A percentile compares a stretch with the other conserved stretches of the same genome.
These are phyloP conservation scores for Annulohypoxylon truncatum DNA, from an alignment of 2,329 filamentous ascomycete genomes.

Conservation along the genomic window DNA sequence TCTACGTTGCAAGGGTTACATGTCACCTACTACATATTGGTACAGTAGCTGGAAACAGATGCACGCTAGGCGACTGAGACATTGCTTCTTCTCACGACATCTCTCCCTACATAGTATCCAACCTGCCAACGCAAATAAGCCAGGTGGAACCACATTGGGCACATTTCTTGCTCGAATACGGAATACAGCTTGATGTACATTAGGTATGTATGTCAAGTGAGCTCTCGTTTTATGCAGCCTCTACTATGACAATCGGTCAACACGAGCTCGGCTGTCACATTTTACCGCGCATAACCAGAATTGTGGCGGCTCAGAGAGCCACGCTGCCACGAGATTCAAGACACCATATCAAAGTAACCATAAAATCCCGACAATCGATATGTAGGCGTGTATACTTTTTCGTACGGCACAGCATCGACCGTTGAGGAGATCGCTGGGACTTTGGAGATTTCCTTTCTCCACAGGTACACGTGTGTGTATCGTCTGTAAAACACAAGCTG, in stretches of 20 bases:
- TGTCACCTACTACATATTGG: constrained; percentile 3
- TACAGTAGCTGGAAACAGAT: neutral
- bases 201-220: constrained; percentile 12
- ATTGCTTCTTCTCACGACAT: constrained; percentile 14
- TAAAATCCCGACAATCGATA: constrained; percentile 12
- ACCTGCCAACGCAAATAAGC: constrained; percentile 20
- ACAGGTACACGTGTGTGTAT: constrained; percentile 22
- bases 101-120: neutral
- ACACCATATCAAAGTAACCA: constrained; percentile 3
- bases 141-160: constrained; percentile 11
- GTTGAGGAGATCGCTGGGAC: constrained; percentile 13
- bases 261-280: constrained; percentile 34
- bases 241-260: constrained; percentile 21
- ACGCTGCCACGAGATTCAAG: constrained; percentile 17
- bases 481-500: constrained; percentile 37
- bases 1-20: constrained; percentile 12
- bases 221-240: constrained; percentile 4
- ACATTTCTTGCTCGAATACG: constrained; percentile 14
- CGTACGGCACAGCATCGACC: constrained; percentile 8
- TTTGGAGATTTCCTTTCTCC: neutral
- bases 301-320: constrained; percentile 17
- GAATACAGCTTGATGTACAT: neutral
- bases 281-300: constrained; percentile 24
- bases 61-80: neutral
- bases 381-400: too few relatives aligned